Conservation (phyloP, 192 early-diverging fungal genomes). For the Geranomyces variabilis region DNA sequence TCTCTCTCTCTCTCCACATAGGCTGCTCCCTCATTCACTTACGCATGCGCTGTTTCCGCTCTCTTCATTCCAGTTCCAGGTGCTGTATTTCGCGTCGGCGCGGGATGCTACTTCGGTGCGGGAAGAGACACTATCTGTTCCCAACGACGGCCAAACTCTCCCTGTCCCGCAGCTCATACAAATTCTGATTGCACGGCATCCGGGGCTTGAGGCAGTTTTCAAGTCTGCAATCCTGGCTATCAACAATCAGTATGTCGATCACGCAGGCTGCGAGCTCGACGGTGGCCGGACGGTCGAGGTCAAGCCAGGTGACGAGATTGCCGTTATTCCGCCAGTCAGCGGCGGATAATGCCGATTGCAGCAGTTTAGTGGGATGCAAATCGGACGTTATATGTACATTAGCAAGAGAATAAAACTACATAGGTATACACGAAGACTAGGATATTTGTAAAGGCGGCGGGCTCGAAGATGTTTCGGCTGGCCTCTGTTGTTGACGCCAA, state of each 20-base stretch:
- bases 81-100: constrained; percentile 67
- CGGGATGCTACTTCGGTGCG: constrained; percentile 51
- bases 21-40: no score
- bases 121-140: constrained; percentile 48
- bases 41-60: not conserved
- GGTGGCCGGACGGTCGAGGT: constrained; percentile 33
- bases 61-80: constrained; percentile 46
- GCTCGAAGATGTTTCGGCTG: no score
- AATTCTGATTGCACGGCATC: constrained; percentile 37
- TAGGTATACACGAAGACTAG: no score
- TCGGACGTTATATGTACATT: no score
- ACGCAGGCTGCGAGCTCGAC: constrained; percentile 31
- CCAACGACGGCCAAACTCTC: not conserved
- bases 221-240: constrained; percentile 59
- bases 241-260: constrained; percentile 67
- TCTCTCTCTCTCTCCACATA: no score
- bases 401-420: no score
- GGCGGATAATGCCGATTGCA: constrained; percentile 56
- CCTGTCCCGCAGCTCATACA: constrained; percentile 24
- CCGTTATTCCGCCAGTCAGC: constrained; percentile 69
- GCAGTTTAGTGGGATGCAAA: no score
- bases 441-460: no score
- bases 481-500: no score
- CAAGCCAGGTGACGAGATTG: constrained; percentile 61
- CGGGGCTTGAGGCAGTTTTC: constrained; percentile 41